phyloP scores from a whole-genome alignment of 495 filamentous ascomycete genomes.

The Extremus antarcticus region DNA sequence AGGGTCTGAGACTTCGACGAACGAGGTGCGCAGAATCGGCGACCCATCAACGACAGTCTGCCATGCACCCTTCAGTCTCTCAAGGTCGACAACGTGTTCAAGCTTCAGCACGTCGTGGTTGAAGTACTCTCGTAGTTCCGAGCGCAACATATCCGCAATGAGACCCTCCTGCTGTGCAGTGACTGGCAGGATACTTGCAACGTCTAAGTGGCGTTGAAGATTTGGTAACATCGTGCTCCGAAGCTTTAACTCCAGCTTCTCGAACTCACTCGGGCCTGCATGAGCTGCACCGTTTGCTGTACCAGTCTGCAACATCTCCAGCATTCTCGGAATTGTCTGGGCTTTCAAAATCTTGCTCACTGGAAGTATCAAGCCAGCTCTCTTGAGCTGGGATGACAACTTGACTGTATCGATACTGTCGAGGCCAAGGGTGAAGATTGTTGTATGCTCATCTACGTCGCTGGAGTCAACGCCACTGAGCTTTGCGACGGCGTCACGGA shows the following conservation, averaged over 20 bases:
- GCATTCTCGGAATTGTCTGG: conserved; percentile 51
- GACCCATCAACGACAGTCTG: conserved; percentile 41
- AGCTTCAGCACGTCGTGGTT: conserved; percentile 63
- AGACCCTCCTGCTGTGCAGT: conserved; percentile 77
- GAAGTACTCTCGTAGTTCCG: conserved; percentile 60
- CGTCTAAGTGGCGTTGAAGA: conserved; percentile 21
- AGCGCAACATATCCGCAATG: conserved; percentile 61
- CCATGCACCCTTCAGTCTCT: conserved; percentile 50
- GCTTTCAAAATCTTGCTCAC: conserved; percentile 58
- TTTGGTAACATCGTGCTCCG: background rate
- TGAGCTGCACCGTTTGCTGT: background rate
- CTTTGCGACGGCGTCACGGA: conserved; percentile 49
- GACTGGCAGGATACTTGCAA: conserved; percentile 48
- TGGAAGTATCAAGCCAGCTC: conserved; percentile 44
- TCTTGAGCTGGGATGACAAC: conserved; percentile 54
- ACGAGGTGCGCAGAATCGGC: conserved; percentile 66
- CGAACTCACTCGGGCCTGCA: background rate
- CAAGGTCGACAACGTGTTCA: conserved; percentile 36
- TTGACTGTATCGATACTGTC: conserved; percentile 64
- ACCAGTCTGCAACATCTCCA: conserved; percentile 7
- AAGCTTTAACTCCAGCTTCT: background rate
- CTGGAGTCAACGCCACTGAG: conserved; percentile 43
- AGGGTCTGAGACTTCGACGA: conserved; percentile 50
- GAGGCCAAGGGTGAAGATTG: conserved; percentile 52
- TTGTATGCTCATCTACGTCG: conserved; percentile 42